Conservation (phyloP, 371 early-diverging fungal genomes). For the Amoeboaphelidium protococcarum region DNA sequence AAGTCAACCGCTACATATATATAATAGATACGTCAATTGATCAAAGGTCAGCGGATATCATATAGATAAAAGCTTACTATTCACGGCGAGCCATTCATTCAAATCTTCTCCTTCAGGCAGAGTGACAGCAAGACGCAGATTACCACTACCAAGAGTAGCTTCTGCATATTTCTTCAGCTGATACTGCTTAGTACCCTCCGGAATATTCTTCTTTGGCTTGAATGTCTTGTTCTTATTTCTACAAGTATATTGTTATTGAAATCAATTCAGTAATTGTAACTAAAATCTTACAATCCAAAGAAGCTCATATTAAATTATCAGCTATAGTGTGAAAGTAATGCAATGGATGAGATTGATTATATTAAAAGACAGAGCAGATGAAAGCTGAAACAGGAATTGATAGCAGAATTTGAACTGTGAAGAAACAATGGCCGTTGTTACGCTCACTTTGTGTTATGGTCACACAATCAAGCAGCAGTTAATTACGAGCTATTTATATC, state of each 20-base stretch:
- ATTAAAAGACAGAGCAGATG: no score
- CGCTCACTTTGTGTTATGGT: no score
- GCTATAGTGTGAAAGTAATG: no score
- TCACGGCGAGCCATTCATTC: conserved; percentile 68
- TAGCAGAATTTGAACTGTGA: no score
- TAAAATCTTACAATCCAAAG: no score
- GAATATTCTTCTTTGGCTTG: conserved; percentile 20
- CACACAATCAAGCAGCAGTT: no score
- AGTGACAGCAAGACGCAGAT: conserved; percentile 17
- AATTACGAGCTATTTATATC: no score
- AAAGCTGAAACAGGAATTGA: no score
- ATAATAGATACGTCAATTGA: not conserved
- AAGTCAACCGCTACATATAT: conserved; percentile 34
- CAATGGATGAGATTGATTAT: no score
- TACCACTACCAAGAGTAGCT: conserved; percentile 41
- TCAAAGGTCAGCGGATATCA: not conserved
- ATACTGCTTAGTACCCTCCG: conserved; percentile 22
- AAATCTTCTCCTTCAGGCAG: conserved; percentile 59
- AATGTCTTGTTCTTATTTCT: conserved; percentile 17
- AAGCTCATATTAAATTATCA: no score
- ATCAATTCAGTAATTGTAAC: no score
- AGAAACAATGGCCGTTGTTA: no score
- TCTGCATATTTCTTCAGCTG: conserved; percentile 28
- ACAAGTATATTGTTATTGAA: not conserved
- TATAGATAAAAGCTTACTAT: conserved; percentile 9